phyloP scores from a whole-genome alignment of 495 filamentous ascomycete species.

The Daldinia childiae region DNA sequence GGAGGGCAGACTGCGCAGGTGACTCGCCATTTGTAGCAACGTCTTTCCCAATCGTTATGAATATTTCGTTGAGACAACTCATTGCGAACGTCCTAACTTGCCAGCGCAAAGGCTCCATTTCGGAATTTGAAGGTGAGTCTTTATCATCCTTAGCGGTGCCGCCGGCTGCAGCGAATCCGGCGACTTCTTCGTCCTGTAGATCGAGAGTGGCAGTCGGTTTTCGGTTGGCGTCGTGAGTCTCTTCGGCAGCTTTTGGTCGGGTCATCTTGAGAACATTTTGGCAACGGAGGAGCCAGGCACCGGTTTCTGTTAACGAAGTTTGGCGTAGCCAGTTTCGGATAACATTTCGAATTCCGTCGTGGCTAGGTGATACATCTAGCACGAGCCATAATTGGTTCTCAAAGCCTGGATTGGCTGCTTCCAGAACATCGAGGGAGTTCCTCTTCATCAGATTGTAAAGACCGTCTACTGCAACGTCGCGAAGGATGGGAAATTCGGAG shows the following conservation, averaged over 20 bases:
- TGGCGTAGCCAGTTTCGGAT: constrained; percentile 92
- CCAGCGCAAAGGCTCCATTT: constrained; percentile 92
- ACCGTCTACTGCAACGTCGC: constrained; percentile 85
- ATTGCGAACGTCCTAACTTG: constrained; percentile 96
- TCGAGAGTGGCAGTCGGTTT: constrained; percentile 70
- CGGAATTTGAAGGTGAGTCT: constrained; percentile 64
- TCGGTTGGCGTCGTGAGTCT: constrained; percentile 55
- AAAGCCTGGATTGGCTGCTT: constrained; percentile 74
- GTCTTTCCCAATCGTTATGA: constrained; percentile 77
- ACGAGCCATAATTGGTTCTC: constrained; percentile 94
- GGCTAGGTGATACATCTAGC: constrained; percentile 77
- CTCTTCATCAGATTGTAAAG: constrained; percentile 95
- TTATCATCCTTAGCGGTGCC: constrained; percentile 72
- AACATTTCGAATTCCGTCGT: constrained; percentile 80
- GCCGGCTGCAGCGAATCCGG: constrained; percentile 83
- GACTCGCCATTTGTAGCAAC: constrained; percentile 75
- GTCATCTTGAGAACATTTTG: constrained; percentile 91
- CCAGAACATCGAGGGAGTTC: constrained; percentile 80
- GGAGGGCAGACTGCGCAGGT: constrained; percentile 75
- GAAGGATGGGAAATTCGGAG: constrained; percentile 70
- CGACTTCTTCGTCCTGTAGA: constrained; percentile 93
- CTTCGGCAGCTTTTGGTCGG: constrained; percentile 65
- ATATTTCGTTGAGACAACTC: constrained; percentile 86
- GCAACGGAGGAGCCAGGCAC: constrained; percentile 84
- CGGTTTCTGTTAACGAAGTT: constrained; percentile 78